phyloP scores from a whole-genome alignment of 805 yeast genomes.

The Ogataea ganodermae region DNA sequence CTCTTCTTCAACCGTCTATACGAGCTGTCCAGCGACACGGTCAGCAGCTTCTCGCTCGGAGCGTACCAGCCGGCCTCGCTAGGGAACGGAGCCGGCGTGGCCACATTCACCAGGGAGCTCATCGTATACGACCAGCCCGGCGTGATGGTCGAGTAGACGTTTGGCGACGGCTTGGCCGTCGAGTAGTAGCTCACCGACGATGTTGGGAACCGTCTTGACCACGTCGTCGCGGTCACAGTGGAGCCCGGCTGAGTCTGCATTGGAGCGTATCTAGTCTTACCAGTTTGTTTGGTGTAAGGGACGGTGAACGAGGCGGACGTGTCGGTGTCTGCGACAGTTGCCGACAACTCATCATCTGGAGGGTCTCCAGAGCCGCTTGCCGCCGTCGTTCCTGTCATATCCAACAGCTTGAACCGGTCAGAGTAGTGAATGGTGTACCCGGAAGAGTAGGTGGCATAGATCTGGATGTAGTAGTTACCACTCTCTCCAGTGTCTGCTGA shows the following conservation, averaged over 20 bases:
- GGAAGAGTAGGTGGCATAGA: conserved; percentile 46
- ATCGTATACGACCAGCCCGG: conserved; percentile 82
- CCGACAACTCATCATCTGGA: conserved; percentile 43
- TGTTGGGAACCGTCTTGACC: conserved; percentile 68
- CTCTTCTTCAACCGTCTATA: conserved; percentile 30
- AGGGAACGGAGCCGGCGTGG: conserved; percentile 70
- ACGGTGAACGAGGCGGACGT: conserved; percentile 58
- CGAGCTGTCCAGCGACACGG: conserved; percentile 33
- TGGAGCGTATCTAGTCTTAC: conserved; percentile 79
- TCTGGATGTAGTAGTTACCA: conserved; percentile 77
- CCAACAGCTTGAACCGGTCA: conserved; percentile 61
- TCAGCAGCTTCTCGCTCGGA: conserved; percentile 53
- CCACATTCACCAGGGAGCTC: conserved; percentile 65
- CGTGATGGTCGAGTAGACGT: conserved; percentile 64
- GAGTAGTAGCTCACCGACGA: conserved; percentile 65
- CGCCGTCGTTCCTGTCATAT: conserved; percentile 68
- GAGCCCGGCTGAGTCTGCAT: conserved; percentile 90
- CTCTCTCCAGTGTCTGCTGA: conserved; percentile 48
- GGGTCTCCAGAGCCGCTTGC: conserved; percentile 51
- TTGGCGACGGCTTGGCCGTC: conserved; percentile 46
- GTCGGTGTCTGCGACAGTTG: conserved; percentile 41
- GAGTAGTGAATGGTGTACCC: conserved; percentile 67
- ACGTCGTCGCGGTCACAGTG: conserved; percentile 61
- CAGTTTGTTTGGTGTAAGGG: conserved; percentile 79
- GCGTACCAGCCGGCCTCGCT: conserved; percentile 61